Conservation (phyloP, 768 basidiomycete species). For the Mrakia blollopis region DNA sequence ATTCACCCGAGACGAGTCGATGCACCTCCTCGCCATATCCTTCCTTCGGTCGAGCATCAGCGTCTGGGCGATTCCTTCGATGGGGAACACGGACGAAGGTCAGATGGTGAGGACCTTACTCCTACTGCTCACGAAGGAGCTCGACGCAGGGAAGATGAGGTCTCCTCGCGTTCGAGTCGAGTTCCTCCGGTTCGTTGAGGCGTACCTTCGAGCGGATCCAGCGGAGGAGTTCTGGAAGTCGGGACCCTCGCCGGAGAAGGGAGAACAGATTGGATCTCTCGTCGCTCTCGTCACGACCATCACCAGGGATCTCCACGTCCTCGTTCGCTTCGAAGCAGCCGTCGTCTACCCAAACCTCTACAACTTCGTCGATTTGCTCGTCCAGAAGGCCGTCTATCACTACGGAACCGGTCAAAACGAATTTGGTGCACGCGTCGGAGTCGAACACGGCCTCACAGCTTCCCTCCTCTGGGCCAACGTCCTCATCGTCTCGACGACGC, state of each 20-base stretch:
- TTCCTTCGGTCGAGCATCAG: slow-evolving; percentile 62
- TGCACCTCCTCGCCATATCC: slow-evolving; percentile 57
- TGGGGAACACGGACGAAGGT: slow-evolving; percentile 44
- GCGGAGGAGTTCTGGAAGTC: slow-evolving; percentile 52
- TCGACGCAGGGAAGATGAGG: slow-evolving; percentile 48
- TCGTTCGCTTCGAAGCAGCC: slow-evolving; percentile 75
- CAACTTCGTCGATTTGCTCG: slow-evolving; percentile 37
- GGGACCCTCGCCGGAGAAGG: slow-evolving; percentile 38
- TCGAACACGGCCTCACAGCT: slow-evolving; percentile 58
- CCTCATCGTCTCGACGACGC: slow-evolving; percentile 53
- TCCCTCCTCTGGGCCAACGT: slow-evolving; percentile 67
- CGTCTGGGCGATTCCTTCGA: slow-evolving; percentile 53
- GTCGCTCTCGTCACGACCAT: slow-evolving; percentile 53
- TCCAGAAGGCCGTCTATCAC: slow-evolving; percentile 35
- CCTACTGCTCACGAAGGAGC: slow-evolving; percentile 53
- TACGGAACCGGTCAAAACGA: slow-evolving; percentile 53
- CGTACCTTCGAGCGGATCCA: slow-evolving; percentile 60
- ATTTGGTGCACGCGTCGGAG: slow-evolving; percentile 46
- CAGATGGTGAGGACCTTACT: slow-evolving; percentile 53
- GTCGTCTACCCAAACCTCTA: slow-evolving; percentile 51
- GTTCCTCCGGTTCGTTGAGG: slow-evolving; percentile 63
- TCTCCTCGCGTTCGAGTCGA: slow-evolving; percentile 61
- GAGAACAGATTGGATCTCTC: slow-evolving; percentile 47
- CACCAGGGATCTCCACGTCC: slow-evolving; percentile 65
- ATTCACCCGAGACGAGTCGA: slow-evolving; percentile 42